phyloP scores from a whole-genome alignment of 2,329 filamentous ascomycete species.

The Arthroderma sp. region DNA sequence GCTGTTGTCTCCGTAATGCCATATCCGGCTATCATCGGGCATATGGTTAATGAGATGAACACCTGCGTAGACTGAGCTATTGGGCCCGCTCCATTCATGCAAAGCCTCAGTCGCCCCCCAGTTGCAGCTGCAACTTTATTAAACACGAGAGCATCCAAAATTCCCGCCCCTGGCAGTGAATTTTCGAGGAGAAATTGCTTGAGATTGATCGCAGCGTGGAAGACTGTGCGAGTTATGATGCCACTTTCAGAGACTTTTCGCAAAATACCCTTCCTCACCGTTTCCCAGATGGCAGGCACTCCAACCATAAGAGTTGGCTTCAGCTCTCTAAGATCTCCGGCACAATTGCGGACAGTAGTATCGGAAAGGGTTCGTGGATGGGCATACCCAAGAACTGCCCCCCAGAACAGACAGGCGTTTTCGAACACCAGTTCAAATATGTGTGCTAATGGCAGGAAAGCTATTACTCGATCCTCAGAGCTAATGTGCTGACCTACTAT shows the following conservation, averaged over 20 bases:
- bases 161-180: slow-evolving; percentile 41
- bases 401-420: slow-evolving; percentile 77
- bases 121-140: slow-evolving; percentile 83
- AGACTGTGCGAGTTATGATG: slow-evolving; percentile 60
- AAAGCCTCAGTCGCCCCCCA: slow-evolving; percentile 74
- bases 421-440: slow-evolving; percentile 96
- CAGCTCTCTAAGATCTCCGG: slow-evolving; percentile 87
- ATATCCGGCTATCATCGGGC: slow-evolving; percentile 89
- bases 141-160: slow-evolving; percentile 78
- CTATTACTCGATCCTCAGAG: slow-evolving; percentile 65
- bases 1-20: slow-evolving; percentile 87
- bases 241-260: slow-evolving; percentile 61
- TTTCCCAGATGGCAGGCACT: slow-evolving; percentile 95
- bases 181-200: slow-evolving; percentile 47
- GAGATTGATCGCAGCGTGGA: slow-evolving; percentile 53
- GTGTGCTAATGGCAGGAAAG: slow-evolving; percentile 87
- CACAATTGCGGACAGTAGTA: slow-evolving; percentile 71
- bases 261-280: slow-evolving; percentile 87
- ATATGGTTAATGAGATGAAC: slow-evolving; percentile 84
- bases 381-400: slow-evolving; percentile 78
- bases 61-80: slow-evolving; percentile 76
- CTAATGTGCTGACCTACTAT: slow-evolving; percentile 68
- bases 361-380: slow-evolving; percentile 82
- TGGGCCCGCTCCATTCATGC: slow-evolving; percentile 87
- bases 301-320: slow-evolving; percentile 81